phyloP scores from a whole-genome alignment of 2,329 filamentous ascomycete genomes.

The Rutstroemia sydowiana region DNA sequence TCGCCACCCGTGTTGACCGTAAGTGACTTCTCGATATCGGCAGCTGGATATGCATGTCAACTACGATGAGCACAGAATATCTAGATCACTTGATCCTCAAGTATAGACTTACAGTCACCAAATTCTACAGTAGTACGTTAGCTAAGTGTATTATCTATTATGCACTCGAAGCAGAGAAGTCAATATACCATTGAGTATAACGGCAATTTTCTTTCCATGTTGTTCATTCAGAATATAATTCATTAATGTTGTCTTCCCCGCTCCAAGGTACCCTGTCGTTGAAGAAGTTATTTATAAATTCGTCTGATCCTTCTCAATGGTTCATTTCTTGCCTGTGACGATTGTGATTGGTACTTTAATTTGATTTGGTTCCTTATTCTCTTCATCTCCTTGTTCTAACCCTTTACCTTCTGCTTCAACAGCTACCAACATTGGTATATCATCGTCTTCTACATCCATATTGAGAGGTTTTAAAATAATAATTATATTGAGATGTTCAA shows the following conservation, averaged over 20 bases:
- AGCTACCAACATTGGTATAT: constrained; percentile 58
- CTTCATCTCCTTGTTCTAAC: constrained; percentile 34
- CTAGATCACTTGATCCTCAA: constrained; percentile 5
- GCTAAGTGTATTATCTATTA: constrained; percentile 1
- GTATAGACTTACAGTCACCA: constrained; percentile 58
- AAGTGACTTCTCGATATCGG: constrained; percentile 92
- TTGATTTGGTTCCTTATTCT: constrained; percentile 42
- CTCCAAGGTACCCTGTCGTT: constrained; percentile 74
- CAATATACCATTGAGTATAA: constrained; percentile 76
- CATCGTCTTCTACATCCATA: constrained; percentile 57
- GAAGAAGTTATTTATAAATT: background rate
- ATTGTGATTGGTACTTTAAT: constrained; percentile 78
- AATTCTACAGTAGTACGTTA: constrained; percentile 50
- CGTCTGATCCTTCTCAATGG: background rate
- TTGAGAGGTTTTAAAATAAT: constrained; percentile 10
- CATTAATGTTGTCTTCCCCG: constrained; percentile 88
- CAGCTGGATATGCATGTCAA: constrained; percentile 38
- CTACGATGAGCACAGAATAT: background rate
- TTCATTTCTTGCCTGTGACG: constrained; percentile 55
- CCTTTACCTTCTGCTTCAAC: constrained; percentile 30
- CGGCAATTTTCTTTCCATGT: constrained; percentile 96
- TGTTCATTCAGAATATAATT: constrained; percentile 94
- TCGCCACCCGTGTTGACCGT: constrained; percentile 81
- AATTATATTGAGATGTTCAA: background rate
- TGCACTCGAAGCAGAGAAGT: constrained; percentile 22